These are phyloP conservation scores for Wickerhamiella vanderwaltii DNA, from an alignment of 805 yeast species.

Conservation along the genomic window DNA sequence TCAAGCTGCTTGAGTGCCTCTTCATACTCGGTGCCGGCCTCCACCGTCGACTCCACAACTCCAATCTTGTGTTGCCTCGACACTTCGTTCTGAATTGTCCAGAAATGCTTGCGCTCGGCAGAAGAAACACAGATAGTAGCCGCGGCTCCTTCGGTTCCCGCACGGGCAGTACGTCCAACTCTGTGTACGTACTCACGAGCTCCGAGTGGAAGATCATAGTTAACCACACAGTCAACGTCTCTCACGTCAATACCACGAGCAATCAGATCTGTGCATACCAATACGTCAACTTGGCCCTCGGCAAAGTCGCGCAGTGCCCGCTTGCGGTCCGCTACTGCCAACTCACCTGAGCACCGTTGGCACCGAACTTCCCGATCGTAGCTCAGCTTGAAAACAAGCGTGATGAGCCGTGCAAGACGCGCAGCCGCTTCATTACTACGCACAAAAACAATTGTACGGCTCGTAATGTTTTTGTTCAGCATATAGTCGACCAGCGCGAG, in stretches of 20 bases:
- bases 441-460: slow-evolving; percentile 47
- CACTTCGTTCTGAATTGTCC: slow-evolving; percentile 26
- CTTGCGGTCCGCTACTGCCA: slow-evolving; percentile 35
- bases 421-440: slow-evolving; percentile 78
- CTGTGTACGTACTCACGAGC: slow-evolving; percentile 90
- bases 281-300: slow-evolving; percentile 37
- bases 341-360: slow-evolving; percentile 30
- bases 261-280: slow-evolving; percentile 75
- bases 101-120: slow-evolving; percentile 51
- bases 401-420: slow-evolving; percentile 55
- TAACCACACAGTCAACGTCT: slow-evolving; percentile 60
- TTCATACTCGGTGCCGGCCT: slow-evolving; percentile 32
- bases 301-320: slow-evolving; percentile 51
- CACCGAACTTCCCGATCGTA: slow-evolving; percentile 17
- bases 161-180: slow-evolving; percentile 96
- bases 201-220: slow-evolving; percentile 82
- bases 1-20: slow-evolving; percentile 36
- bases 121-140: slow-evolving; percentile 61
- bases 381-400: slow-evolving; percentile 29
- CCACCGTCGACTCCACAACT: slow-evolving; percentile 24
- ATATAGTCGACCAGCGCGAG: slow-evolving; percentile 52
- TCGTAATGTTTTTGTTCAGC: slow-evolving; percentile 14
- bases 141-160: slow-evolving; percentile 66
- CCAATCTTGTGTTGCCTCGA: slow-evolving; percentile 24
- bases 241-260: slow-evolving; percentile 89